phyloP scores from a whole-genome alignment of 768 basidiomycete species.

The Xanthoconium stramineum region DNA sequence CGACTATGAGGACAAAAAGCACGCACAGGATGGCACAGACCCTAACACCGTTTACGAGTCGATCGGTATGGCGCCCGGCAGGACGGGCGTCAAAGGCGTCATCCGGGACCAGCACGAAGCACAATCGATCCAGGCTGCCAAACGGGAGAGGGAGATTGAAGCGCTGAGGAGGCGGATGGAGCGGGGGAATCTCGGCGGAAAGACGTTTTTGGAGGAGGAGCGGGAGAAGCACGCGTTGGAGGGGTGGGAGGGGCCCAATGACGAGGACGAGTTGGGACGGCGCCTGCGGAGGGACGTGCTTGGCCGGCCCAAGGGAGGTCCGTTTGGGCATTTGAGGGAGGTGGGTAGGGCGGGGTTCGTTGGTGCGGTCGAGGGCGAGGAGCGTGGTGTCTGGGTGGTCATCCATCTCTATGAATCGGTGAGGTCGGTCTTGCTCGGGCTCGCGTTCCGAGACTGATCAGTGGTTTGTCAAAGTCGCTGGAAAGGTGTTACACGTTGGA shows the following conservation, averaged over 20 bases:
- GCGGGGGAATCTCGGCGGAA: conserved; percentile 59
- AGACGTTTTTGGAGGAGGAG: conserved; percentile 78
- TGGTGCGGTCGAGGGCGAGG: conserved; percentile 70
- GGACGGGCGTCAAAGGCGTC: conserved; percentile 88
- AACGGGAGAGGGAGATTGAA: conserved; percentile 49
- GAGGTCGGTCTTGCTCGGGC: conserved; percentile 25
- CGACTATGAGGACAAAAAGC: conserved; percentile 45
- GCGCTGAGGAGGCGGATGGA: conserved; percentile 59
- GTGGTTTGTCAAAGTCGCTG: conserved; percentile 49
- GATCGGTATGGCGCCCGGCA: conserved; percentile 82
- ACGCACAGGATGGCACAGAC: conserved; percentile 3
- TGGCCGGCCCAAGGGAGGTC: conserved; percentile 48
- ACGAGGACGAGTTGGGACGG: conserved; percentile 10
- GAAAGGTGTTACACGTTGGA: conserved; percentile 74
- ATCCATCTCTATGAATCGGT: conserved; percentile 83
- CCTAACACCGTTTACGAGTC: conserved; percentile 39
- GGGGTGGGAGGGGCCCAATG: conserved; percentile 37
- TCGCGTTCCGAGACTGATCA: conserved; percentile 1
- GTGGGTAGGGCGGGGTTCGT: conserved; percentile 74
- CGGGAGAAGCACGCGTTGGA: conserved; percentile 46
- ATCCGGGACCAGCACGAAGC: conserved; percentile 80
- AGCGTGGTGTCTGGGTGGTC: conserved; percentile 72
- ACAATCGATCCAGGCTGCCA: conserved; percentile 48
- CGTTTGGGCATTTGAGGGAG: conserved; percentile 78
- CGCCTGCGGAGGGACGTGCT: conserved; percentile 38